Evolutionary conservation across 2,329 filamentous ascomycete species (phyloP), one percentile per base, ranked within the genome.

Genomic region (Fusarium luffae): DNA sequence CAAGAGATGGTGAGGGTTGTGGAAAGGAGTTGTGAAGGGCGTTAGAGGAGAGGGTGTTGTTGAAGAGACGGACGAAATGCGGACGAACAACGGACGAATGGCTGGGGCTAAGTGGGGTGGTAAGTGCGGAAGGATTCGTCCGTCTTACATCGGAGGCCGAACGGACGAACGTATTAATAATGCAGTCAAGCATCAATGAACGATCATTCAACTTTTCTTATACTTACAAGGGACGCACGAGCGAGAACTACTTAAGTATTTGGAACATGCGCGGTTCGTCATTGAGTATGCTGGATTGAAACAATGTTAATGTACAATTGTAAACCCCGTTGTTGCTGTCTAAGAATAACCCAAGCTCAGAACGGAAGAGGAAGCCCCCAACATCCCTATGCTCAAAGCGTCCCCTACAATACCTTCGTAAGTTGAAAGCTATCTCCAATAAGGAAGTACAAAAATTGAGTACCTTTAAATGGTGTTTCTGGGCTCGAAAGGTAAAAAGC

Each of bases 41-140:
- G 40, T 30, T 16, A 12, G n/a, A 56, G 37, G 30, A 13, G n/a
- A 56, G 37, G 44, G 19, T 46, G 30, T 44, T 62, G 13, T 34
- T 54, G 25, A 41, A 56, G 37, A 50, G 14, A 54, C 60, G 62
- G 64, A 65, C 44, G 44, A 41, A 47, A 18, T 5, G 4, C 69
- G 72, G 73, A 72, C 67, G 51, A 65, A 62, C 3, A 1, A 14
- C 64, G 72, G 72, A 66, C 58, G 50, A 75, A 43, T 1, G 25
- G 16, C 18, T 40, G 46, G 42, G 27, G 19, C 14, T 25, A 28
- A 41, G 44, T 52, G 62, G 56, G 25, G 25, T 44, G 43, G 40
- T 43, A 19, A n/a, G 14, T n/a, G 21, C 3, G 18, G 23, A 6
- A 37, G 37, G 13, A 14, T 68, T 71, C 21, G 57, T 61, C 72